Percentiles rank a stretch among this genome's conserved stretches.
Conservation (phyloP, 148 eudicot species). For the Diospyros kaki region DNA sequence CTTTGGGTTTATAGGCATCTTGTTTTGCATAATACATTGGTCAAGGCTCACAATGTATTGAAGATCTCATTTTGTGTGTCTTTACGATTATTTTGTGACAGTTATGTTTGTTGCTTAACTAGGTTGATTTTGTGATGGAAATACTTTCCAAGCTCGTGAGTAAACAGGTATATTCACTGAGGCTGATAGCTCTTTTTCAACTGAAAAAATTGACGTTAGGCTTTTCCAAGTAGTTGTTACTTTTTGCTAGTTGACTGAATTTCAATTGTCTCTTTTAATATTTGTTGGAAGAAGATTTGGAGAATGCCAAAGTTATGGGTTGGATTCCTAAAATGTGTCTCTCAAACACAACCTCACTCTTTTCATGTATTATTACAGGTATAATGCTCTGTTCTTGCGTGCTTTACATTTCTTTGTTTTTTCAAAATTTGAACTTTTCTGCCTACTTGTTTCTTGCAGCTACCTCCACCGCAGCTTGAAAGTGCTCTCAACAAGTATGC, state of each 20-base stretch:
- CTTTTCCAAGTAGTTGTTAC: conserved; percentile 1
- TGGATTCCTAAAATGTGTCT: conserved; percentile 88
- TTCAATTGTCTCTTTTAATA: conserved; percentile 18
- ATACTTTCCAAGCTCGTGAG: conserved; percentile 76
- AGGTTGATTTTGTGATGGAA: conserved; percentile 98
- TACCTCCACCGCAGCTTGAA: conserved; percentile 91
- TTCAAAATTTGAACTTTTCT: neutral
- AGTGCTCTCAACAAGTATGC: conserved; percentile 79
- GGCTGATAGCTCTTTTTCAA: conserved; percentile 7
- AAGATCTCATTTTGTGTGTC: neutral
- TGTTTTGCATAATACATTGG: neutral
- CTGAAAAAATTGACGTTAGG: neutral
- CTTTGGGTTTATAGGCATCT: neutral
- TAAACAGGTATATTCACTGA: conserved; percentile 56
- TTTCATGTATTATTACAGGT: conserved; percentile 79
- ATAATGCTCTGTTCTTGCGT: conserved; percentile 8
- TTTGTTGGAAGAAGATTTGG: conserved; percentile 75
- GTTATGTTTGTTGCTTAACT: conserved; percentile 17
- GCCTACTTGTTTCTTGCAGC: conserved; percentile 41
- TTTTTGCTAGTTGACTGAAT: neutral
- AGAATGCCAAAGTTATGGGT: conserved; percentile 93
- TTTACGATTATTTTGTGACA: neutral
- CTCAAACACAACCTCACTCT: conserved; percentile 97
- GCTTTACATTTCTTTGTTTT: neutral
- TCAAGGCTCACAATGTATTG: neutral